Conservation (phyloP, 2,329 filamentous ascomycete genomes). For the Calonectria henricotiae region DNA sequence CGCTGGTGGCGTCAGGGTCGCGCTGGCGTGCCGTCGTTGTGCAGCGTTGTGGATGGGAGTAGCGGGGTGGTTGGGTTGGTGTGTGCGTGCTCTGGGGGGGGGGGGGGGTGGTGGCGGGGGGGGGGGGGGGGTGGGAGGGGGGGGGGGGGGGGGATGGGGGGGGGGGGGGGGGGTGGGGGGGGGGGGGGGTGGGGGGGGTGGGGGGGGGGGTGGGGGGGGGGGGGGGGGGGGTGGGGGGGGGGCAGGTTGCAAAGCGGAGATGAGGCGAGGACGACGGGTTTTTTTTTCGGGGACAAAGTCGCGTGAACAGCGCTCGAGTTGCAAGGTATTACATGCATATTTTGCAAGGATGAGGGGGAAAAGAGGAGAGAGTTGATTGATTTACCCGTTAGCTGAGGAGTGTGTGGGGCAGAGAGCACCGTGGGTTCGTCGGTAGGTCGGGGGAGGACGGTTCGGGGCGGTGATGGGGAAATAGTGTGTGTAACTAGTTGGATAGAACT, state of each 20-base stretch:
- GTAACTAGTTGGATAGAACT: background rate
- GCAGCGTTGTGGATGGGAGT: no score
- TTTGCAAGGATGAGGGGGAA: conserved; percentile 13
- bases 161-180: no score
- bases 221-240: background rate
- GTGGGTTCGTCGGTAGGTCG: conserved; percentile 1
- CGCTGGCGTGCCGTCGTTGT: no score
- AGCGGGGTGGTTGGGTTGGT: no score
- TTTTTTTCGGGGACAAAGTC: conserved; percentile 24
- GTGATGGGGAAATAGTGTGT: background rate
- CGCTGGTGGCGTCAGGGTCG: no score
- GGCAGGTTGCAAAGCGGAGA: conserved; percentile 7
- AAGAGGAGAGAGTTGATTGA: conserved; percentile 20
- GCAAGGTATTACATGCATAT: conserved; percentile 20
- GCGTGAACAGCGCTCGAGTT: background rate
- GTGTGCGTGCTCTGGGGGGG: no score
- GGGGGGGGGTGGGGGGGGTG: no score
- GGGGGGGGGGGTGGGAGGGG: no score
- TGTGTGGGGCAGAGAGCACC: background rate
- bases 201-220: background rate
- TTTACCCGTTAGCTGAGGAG: conserved; percentile 21
- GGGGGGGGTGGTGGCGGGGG: no score
- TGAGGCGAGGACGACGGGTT: conserved; percentile 10
- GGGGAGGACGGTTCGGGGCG: background rate
- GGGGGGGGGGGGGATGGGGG: no score